These are phyloP conservation scores for Saccharomycopsis oosterbeekiorum DNA, from an alignment of 805 yeast species.

Conservation along the genomic window DNA sequence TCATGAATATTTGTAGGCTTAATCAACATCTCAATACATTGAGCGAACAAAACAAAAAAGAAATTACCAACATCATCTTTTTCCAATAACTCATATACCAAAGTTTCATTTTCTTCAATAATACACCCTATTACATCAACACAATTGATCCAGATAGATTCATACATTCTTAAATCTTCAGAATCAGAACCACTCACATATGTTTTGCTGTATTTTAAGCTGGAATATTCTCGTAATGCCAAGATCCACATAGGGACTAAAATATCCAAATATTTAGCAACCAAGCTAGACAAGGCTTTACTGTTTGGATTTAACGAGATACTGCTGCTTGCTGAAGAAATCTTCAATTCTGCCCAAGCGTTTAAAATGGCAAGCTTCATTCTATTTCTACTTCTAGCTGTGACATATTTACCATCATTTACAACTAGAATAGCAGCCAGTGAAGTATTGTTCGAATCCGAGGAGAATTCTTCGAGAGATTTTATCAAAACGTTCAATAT, in stretches of 20 bases:
- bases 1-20: constrained; percentile 26
- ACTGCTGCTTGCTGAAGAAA: constrained; percentile 26
- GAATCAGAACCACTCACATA: constrained; percentile 24
- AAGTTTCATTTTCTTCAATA: constrained; percentile 38
- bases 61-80: constrained; percentile 52
- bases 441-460: constrained; percentile 16
- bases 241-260: constrained; percentile 75
- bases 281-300: constrained; percentile 38
- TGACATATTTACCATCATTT: constrained; percentile 37
- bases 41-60: constrained; percentile 72
- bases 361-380: constrained; percentile 53
- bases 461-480: constrained; percentile 48
- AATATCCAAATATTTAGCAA: constrained; percentile 45
- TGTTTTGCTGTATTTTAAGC: constrained; percentile 38
- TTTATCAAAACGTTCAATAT: constrained; percentile 54
- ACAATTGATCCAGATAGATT: constrained; percentile 64
- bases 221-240: constrained; percentile 63
- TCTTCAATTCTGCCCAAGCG: constrained; percentile 62
- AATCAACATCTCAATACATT: constrained; percentile 68
- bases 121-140: constrained; percentile 66
- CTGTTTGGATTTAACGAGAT: constrained; percentile 22
- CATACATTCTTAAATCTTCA: constrained; percentile 29
- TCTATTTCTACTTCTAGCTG: constrained; percentile 38
- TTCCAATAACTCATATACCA: constrained; percentile 39
- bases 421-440: constrained; percentile 9